Evolutionary conservation across 352 stramenopile genomes (phyloP).

Genomic region (Phytophthora pisi): DNA sequence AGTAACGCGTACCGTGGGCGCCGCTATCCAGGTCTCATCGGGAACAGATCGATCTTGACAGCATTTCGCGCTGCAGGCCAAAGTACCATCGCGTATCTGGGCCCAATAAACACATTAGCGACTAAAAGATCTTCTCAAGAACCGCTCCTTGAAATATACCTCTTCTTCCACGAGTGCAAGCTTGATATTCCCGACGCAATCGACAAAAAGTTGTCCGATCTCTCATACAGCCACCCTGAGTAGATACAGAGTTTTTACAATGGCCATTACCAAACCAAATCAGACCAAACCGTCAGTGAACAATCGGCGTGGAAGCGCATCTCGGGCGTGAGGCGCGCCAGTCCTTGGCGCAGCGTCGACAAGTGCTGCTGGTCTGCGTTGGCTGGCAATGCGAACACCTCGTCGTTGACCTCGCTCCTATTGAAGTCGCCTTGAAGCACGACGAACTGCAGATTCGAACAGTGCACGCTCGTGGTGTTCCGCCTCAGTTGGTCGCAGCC

Average conservation of each 20-base stretch:
- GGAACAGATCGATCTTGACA: slow-evolving; percentile 84
- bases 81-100: slow-evolving; percentile 80
- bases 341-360: slow-evolving; percentile 47
- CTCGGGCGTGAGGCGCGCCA: slow-evolving; percentile 58
- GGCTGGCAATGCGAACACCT: slow-evolving; percentile 26
- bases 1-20: slow-evolving; percentile 49
- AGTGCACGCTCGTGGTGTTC: slow-evolving; percentile 45
- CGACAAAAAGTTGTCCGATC: slow-evolving; percentile 82
- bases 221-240: slow-evolving; percentile 84
- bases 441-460: slow-evolving; percentile 42
- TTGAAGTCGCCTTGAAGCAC: slow-evolving; percentile 60
- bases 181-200: slow-evolving; percentile 68
- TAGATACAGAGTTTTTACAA: slow-evolving; percentile 79
- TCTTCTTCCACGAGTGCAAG: slow-evolving; percentile 84
- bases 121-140: background rate
- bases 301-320: slow-evolving; percentile 76
- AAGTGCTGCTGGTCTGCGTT: slow-evolving; percentile 15
- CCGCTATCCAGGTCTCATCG: slow-evolving; percentile 74
- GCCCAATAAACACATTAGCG: background rate
- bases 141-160: slow-evolving; percentile 33
- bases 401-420: slow-evolving; percentile 21
- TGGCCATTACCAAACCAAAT: background rate
- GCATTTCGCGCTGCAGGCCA: slow-evolving; percentile 53
- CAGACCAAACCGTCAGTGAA: background rate
- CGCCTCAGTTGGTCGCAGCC: slow-evolving; percentile 48